These are phyloP conservation scores for Ligustrum vulgare DNA, from an alignment of 257 asterid genomes.

Conservation along the genomic window DNA sequence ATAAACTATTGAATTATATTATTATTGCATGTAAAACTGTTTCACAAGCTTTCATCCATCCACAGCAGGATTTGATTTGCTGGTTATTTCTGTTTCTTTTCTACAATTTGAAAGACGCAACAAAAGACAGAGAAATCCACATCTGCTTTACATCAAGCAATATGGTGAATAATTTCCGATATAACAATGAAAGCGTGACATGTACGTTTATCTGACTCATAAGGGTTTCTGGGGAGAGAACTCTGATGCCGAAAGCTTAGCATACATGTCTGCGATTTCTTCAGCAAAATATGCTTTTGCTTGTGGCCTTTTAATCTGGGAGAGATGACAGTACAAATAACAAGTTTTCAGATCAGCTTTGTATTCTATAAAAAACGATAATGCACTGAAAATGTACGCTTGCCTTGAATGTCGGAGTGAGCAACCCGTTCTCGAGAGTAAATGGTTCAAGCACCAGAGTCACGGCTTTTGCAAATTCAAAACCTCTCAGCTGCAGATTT, in stretches of 20 bases:
- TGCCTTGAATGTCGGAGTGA: conserved; percentile 84
- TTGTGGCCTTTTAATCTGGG: conserved; percentile 74
- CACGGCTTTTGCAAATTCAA: conserved; percentile 69
- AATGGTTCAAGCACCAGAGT: conserved; percentile 68
- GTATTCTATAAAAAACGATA: neutral
- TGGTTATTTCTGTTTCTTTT: neutral
- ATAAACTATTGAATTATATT: too few relatives aligned
- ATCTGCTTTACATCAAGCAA: neutral
- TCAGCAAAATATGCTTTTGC: conserved; percentile 63
- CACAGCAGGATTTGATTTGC: neutral
- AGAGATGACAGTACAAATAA: neutral
- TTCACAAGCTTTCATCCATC: neutral
- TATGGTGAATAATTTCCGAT: neutral
- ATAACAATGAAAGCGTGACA: conserved; percentile 16
- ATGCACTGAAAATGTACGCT: neutral
- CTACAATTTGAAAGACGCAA: neutral
- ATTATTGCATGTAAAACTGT: neutral
- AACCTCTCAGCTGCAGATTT: conserved; percentile 68
- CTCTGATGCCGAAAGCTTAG: conserved; percentile 48
- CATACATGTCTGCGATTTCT: conserved; percentile 63
- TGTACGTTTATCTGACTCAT: neutral
- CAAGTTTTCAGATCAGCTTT: neutral
- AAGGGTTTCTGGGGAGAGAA: conserved; percentile 31
- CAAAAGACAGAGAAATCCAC: neutral
- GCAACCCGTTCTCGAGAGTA: conserved; percentile 61